Conservation (phyloP, 1,284 basidiomycete genomes). For the Ustilago shanxiensis region DNA sequence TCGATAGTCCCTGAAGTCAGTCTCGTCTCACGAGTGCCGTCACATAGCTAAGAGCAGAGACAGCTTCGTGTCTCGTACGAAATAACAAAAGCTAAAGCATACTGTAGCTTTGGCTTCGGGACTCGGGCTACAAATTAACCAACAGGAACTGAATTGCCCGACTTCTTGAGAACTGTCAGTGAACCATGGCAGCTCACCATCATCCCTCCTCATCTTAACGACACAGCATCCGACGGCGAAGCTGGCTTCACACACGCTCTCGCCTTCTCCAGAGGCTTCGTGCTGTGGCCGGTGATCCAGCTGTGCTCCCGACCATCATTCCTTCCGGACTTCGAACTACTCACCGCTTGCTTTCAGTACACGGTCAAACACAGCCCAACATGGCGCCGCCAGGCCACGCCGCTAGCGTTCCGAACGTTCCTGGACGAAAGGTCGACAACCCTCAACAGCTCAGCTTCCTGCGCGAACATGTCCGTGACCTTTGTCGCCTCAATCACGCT, state of each 20-base stretch:
- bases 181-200: not conserved
- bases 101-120: not conserved
- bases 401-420: slow-evolving; percentile 47
- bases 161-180: too few relatives aligned
- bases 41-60: too few relatives aligned
- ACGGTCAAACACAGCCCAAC: slow-evolving; percentile 2
- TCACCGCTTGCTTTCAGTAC: not conserved
- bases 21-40: too few relatives aligned
- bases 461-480: slow-evolving; percentile 46
- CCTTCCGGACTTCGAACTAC: not conserved
- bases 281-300: slow-evolving; percentile 20
- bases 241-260: slow-evolving; percentile 5
- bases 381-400: slow-evolving; percentile 50
- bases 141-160: not conserved
- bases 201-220: not conserved
- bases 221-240: not conserved
- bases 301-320: not conserved
- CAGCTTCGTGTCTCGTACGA: slow-evolving; percentile 1
- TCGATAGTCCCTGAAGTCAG: too few relatives aligned
- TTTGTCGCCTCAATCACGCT: slow-evolving; percentile 42
- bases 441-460: slow-evolving; percentile 35
- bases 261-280: slow-evolving; percentile 10
- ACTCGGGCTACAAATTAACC: not conserved
- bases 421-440: slow-evolving; percentile 44
- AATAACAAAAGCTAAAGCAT: too few relatives aligned